Base-by-base conservation (phyloP, 2,329 filamentous ascomycete genomes). In the Fusarium sambucinum region DNA sequence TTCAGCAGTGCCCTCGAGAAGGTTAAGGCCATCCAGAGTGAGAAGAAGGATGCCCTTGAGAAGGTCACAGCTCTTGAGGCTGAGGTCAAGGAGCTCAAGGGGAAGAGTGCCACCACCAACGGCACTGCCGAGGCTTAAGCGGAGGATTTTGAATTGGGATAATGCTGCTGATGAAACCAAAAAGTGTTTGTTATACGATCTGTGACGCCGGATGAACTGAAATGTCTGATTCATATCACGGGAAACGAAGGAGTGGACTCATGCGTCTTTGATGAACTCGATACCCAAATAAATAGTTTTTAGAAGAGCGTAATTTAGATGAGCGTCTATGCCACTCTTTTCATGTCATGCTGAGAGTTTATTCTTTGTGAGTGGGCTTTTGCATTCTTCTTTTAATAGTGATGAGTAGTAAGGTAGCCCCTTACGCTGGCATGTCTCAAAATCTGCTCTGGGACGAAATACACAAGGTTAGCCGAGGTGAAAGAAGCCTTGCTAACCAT, bases 231-330 rank as follows among this genome's bases (percentile, higher is more conserved):
- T 70, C 68, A 70, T 68, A 70, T 68, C 59, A 73, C 68, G 71
- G 71, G 72, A 70, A 70, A 74, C 72, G 72, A 74, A 74, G 70
- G 72, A 74, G 72, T 63, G 71, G 72, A 73, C 71, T 67, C 55
- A 63, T 63, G 46, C 68, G 72, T 74, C 72, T 74, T 73, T 74
- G 72, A 74, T 74, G 72, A 74, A 73, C 69, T 74, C 72, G 72
- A 74, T 74, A 74, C 72, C 72, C 72, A 74, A 55, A 64, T 70
- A 66, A 66, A 71, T 70, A 71, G 59, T 66, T 73, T 67, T 69
- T 69, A 69, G 66, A 69, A 69, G 66, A 69, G 52, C 61, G 61
- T 64, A 64, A 64, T 64, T 64, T 64, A 64, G 61, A 64, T 63
- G 66, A 69, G 66, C 66, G 66, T 66, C 66, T 66, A 68, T 68